These are phyloP conservation scores for Dendrostoma leiphaemia DNA, from an alignment of 2,329 filamentous ascomycete genomes.

Conservation along the genomic window DNA sequence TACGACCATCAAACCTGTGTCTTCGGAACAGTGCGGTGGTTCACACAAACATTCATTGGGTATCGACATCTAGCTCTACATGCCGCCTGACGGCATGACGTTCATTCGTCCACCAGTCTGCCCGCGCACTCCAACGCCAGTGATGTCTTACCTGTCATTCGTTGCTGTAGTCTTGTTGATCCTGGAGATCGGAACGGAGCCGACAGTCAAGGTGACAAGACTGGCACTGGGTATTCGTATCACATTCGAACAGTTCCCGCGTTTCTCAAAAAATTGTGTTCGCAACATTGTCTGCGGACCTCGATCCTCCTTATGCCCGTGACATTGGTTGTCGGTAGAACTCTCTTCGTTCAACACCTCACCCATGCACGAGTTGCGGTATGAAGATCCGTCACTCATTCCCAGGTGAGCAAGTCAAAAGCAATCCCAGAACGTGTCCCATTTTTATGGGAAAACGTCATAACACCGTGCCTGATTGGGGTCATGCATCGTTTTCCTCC, in stretches of 20 bases:
- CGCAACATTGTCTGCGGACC: too few species aligned
- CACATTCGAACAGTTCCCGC: too few species aligned
- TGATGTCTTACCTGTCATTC: background rate
- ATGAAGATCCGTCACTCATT: too few species aligned
- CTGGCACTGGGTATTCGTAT: background rate
- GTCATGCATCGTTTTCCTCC: background rate
- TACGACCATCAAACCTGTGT: background rate
- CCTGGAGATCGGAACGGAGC: background rate
- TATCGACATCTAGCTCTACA: constrained; percentile 1
- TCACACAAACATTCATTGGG: background rate
- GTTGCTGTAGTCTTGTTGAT: background rate
- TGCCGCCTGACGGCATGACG: background rate
- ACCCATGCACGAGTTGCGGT: too few species aligned
- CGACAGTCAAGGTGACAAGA: background rate
- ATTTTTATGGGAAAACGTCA: background rate
- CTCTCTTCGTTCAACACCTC: too few species aligned
- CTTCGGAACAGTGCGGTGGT: too few species aligned
- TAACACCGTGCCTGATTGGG: background rate
- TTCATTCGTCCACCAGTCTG: background rate
- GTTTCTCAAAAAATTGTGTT: too few species aligned
- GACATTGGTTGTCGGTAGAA: too few species aligned
- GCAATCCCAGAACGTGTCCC: too few species aligned
- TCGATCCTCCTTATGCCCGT: too few species aligned
- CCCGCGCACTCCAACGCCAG: background rate
- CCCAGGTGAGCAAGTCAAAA: too few species aligned